Evolutionary conservation across 1,284 basidiomycete genomes (phyloP).

Genomic region (Ganoderma sp.): DNA sequence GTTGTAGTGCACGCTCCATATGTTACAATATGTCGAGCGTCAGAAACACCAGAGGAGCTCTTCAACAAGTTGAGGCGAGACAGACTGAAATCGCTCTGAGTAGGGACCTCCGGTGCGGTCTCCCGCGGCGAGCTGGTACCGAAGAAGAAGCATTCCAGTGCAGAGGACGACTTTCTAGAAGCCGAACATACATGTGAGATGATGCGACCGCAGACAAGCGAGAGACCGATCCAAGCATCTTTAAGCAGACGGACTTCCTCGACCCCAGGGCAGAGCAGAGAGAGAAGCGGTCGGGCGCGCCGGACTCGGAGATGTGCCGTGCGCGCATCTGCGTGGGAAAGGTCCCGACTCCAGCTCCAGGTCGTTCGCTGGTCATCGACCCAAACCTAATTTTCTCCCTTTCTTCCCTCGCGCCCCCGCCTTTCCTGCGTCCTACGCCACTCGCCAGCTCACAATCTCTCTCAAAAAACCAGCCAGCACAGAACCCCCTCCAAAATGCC

Average conservation of each 20-base stretch:
- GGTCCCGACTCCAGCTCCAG: constrained; percentile 22
- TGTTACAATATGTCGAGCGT: too few relatives aligned
- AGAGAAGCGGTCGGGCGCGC: neutral
- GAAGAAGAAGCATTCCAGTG: neutral
- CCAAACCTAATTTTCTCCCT: constrained; percentile 16
- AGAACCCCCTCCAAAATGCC: constrained; percentile 46
- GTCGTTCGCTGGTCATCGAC: constrained; percentile 13
- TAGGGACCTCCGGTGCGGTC: too few relatives aligned
- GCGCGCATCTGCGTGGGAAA: constrained; percentile 29
- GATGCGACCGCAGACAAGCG: neutral
- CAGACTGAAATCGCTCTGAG: too few relatives aligned
- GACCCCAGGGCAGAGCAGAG: neutral
- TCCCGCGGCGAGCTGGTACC: too few relatives aligned
- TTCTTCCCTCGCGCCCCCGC: constrained; percentile 14
- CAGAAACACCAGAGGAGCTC: too few relatives aligned
- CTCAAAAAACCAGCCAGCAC: neutral
- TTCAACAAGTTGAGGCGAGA: too few relatives aligned
- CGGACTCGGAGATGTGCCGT: neutral
- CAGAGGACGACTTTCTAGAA: neutral
- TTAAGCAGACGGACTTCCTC: neutral
- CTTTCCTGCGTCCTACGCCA: neutral
- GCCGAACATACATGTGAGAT: neutral
- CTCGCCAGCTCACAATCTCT: constrained; percentile 13
- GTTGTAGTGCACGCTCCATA: too few relatives aligned
- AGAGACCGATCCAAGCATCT: neutral